Percentiles rank a stretch among this genome's conserved stretches.
These are phyloP conservation scores for Orbilia javanica DNA, from an alignment of 2,329 filamentous ascomycete genomes.

Conservation along the genomic window DNA sequence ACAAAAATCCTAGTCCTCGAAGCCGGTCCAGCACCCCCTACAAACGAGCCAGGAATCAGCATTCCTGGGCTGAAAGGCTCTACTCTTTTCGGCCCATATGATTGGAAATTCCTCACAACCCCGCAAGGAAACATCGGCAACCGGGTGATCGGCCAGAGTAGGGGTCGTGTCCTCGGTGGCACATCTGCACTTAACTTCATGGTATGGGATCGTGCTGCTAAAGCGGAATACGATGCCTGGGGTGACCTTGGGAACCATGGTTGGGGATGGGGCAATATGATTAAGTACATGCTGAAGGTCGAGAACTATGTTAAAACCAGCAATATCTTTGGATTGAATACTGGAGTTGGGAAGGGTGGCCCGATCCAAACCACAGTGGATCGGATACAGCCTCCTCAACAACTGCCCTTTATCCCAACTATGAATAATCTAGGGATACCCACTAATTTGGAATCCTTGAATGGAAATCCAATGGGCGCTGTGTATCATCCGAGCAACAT, in stretches of 20 bases:
- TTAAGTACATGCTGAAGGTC: constrained; percentile 58
- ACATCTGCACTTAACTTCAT: constrained; percentile 67
- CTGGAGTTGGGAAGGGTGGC: constrained; percentile 45
- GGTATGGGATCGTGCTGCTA: constrained; percentile 67
- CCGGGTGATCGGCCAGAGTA: constrained; percentile 62
- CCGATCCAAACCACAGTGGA: constrained; percentile 52
- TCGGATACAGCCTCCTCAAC: constrained; percentile 51
- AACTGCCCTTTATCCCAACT: constrained; percentile 48
- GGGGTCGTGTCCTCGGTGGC: constrained; percentile 66
- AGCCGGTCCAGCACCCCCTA: constrained; percentile 42
- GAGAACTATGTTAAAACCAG: constrained; percentile 56
- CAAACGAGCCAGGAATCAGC: constrained; percentile 49
- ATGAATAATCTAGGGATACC: constrained; percentile 49
- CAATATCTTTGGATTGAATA: constrained; percentile 46
- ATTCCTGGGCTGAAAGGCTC: constrained; percentile 56
- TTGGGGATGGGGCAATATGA: constrained; percentile 66
- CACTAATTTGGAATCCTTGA: constrained; percentile 51
- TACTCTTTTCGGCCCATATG: constrained; percentile 61
- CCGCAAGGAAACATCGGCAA: constrained; percentile 66
- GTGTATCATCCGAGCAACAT: constrained; percentile 52
- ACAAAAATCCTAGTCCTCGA: constrained; percentile 47
- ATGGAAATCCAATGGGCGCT: constrained; percentile 50
- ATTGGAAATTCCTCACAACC: constrained; percentile 65
- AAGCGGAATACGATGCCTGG: constrained; percentile 67
- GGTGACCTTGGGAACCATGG: constrained; percentile 67